Evolutionary conservation across 1,139 yeast species (phyloP).

Genomic region (Diutina catenulata): DNA sequence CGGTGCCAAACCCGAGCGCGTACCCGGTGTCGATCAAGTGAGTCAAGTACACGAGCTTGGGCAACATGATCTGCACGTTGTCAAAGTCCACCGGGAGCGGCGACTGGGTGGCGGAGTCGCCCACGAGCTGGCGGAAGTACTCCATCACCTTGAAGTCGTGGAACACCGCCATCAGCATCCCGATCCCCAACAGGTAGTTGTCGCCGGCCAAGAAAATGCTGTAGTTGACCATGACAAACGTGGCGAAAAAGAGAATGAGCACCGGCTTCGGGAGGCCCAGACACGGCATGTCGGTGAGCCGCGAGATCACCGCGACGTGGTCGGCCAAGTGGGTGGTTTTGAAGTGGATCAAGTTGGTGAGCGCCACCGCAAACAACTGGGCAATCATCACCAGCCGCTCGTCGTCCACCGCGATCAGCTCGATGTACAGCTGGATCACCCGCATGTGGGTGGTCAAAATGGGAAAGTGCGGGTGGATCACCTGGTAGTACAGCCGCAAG

Average conservation of each 20-base stretch:
- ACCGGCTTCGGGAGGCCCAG: constrained; percentile 18
- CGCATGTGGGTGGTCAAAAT: constrained; percentile 39
- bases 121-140: constrained; percentile 10
- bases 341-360: constrained; percentile 34
- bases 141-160: constrained; percentile 46
- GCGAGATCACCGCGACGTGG: constrained; percentile 32
- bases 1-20: constrained; percentile 47
- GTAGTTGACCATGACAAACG: constrained; percentile 44
- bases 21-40: constrained; percentile 44
- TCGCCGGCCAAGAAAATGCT: constrained; percentile 46
- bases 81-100: constrained; percentile 16
- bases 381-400: constrained; percentile 30
- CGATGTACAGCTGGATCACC: constrained; percentile 16
- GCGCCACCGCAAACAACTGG: constrained; percentile 38
- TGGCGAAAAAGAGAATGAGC: constrained; percentile 28
- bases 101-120: constrained; percentile 3
- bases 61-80: constrained; percentile 28
- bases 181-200: constrained; percentile 41
- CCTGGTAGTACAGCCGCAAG: constrained; percentile 33
- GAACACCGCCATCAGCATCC: constrained; percentile 42
- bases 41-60: constrained; percentile 38
- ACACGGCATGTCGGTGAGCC: constrained; percentile 17
- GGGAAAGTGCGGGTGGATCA: constrained; percentile 45
- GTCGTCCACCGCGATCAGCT: constrained; percentile 12
- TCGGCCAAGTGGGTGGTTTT: constrained; percentile 28